Conservation (phyloP, 768 basidiomycete genomes). For the Tricholoma bakamatsutake region DNA sequence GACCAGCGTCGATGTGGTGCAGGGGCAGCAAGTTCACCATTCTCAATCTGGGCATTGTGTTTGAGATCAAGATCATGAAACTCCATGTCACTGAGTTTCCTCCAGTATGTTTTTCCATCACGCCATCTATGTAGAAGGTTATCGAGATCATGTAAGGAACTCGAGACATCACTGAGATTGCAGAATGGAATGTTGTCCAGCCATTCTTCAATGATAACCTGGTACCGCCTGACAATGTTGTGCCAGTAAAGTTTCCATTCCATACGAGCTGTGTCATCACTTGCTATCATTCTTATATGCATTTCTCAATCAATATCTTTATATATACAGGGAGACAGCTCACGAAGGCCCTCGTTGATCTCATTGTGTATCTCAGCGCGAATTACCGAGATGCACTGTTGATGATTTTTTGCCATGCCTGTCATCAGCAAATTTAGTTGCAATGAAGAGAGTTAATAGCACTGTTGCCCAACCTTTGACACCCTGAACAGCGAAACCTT, state of each 20-base stretch:
- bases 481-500: not conserved
- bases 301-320: not conserved
- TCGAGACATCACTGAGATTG: not conserved
- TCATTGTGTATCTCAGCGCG: conserved; percentile 2
- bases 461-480: conserved; percentile 8
- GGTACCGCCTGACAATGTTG: conserved; percentile 4
- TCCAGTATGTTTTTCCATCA: conserved; percentile 1
- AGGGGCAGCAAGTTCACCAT: conserved; percentile 2
- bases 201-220: too few relatives aligned
- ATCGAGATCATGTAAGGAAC: conserved; percentile 2
- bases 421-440: not conserved
- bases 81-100: conserved; percentile 1
- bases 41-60: not conserved
- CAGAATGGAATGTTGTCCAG: too few relatives aligned
- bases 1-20: conserved; percentile 4
- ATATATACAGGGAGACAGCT: not conserved
- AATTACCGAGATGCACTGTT: not conserved
- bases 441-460: not conserved
- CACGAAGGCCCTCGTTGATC: conserved; percentile 4
- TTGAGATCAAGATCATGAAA: not conserved
- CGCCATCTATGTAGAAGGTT: not conserved
- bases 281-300: not conserved
- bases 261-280: conserved; percentile 5
- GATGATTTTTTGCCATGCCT: conserved; percentile 7
- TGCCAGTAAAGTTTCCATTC: conserved; percentile 10